These are phyloP conservation scores for Rhizopus delemar DNA, from an alignment of 371 early-diverging fungal genomes.

Conservation along the genomic window DNA sequence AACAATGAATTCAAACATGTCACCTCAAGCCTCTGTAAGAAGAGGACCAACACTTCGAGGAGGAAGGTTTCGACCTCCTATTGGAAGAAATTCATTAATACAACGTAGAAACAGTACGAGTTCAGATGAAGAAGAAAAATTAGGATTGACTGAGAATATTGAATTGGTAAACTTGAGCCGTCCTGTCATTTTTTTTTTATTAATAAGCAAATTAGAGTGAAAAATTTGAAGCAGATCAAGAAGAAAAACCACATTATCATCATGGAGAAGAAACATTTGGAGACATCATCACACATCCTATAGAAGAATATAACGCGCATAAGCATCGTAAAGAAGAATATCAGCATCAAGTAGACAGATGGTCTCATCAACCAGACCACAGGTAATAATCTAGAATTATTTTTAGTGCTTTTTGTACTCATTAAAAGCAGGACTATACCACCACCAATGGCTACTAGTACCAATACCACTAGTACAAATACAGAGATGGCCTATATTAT, in stretches of 20 bases:
- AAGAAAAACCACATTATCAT: slow-evolving; percentile 28
- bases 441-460: too few species aligned
- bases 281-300: slow-evolving; percentile 42
- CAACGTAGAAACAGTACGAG: background rate
- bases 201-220: slow-evolving; percentile 6
- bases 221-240: slow-evolving; percentile 22
- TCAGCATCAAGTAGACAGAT: slow-evolving; percentile 18
- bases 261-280: slow-evolving; percentile 53
- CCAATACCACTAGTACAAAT: too few species aligned
- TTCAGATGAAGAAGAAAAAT: slow-evolving; percentile 36
- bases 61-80: slow-evolving; percentile 34
- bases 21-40: slow-evolving; percentile 19
- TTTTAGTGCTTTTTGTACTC: too few species aligned
- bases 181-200: background rate
- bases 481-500: slow-evolving; percentile 1
- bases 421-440: too few species aligned
- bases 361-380: slow-evolving; percentile 12
- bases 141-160: slow-evolving; percentile 23
- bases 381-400: background rate
- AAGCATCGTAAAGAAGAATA: slow-evolving; percentile 30
- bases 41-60: slow-evolving; percentile 44
- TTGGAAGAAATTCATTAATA: slow-evolving; percentile 21
- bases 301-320: slow-evolving; percentile 41
- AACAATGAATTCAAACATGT: slow-evolving; percentile 8
- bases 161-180: background rate